Conservation (phyloP, 495 filamentous ascomycete genomes). For the Lophium mytilinum region DNA sequence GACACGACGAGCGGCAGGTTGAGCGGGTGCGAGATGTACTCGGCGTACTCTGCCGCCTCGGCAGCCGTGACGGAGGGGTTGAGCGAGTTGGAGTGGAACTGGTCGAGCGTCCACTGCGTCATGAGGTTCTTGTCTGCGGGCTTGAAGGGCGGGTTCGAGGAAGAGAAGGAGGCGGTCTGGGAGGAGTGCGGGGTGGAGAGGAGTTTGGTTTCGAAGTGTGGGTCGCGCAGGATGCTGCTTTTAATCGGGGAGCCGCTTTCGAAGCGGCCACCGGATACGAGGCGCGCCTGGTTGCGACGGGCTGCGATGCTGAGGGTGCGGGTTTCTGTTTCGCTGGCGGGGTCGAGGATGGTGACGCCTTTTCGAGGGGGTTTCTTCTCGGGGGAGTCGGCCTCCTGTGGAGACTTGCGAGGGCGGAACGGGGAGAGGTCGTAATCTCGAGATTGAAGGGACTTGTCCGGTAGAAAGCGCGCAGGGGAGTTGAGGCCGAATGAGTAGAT, state of each 20-base stretch:
- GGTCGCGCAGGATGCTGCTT: slow-evolving; percentile 29
- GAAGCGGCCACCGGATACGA: background rate
- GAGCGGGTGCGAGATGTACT: slow-evolving; percentile 87
- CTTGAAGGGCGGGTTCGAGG: slow-evolving; percentile 34
- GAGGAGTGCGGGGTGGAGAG: background rate
- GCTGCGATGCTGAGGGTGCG: background rate
- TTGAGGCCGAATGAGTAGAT: slow-evolving; percentile 88
- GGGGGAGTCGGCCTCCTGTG: slow-evolving; percentile 33
- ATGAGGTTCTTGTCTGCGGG: slow-evolving; percentile 32
- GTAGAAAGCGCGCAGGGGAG: slow-evolving; percentile 71
- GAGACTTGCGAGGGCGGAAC: slow-evolving; percentile 50
- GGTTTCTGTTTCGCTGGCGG: slow-evolving; percentile 35
- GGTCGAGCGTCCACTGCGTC: slow-evolving; percentile 76
- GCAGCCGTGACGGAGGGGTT: slow-evolving; percentile 64
- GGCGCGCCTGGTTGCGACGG: slow-evolving; percentile 4
- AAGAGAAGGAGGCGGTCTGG: background rate
- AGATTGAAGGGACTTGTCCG: slow-evolving; percentile 60
- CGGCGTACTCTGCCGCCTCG: slow-evolving; percentile 78
- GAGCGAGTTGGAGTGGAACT: slow-evolving; percentile 69
- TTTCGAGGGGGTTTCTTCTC: slow-evolving; percentile 46
- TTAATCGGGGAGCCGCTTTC: slow-evolving; percentile 20
- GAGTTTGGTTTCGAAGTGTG: slow-evolving; percentile 16
- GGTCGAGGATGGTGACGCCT: slow-evolving; percentile 53
- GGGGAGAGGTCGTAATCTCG: slow-evolving; percentile 65
- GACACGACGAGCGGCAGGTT: slow-evolving; percentile 81